Conservation (phyloP, 371 early-diverging fungal species). For the Phascolomyces articulosus region DNA sequence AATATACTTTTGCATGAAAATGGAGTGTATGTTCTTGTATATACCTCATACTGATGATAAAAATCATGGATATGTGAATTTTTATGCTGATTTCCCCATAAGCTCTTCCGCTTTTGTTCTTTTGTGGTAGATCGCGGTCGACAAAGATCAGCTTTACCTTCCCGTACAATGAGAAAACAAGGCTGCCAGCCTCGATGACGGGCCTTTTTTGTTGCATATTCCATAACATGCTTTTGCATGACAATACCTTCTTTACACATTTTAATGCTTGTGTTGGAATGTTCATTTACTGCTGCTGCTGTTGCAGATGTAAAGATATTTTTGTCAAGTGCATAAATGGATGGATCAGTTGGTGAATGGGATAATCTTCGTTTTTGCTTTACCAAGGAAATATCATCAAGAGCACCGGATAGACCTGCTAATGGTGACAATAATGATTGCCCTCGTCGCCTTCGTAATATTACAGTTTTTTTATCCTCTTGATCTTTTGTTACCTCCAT, state of each 20-base stretch:
- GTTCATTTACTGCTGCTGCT: background rate
- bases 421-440: background rate
- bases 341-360: background rate
- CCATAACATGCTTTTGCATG: constrained; percentile 40
- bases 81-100: background rate
- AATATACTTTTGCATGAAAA: no score
- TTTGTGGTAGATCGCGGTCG: background rate
- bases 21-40: background rate
- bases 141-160: constrained; percentile 13
- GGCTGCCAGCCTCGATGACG: constrained; percentile 33
- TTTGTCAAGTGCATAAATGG: background rate
- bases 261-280: background rate
- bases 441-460: background rate
- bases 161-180: constrained; percentile 25
- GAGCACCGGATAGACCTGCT: background rate
- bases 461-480: background rate
- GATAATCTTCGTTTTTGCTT: background rate
- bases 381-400: background rate
- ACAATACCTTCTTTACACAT: constrained; percentile 25
- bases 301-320: background rate
- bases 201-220: constrained; percentile 25
- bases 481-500: background rate
- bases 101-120: background rate
- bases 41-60: background rate
- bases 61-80: background rate